These are phyloP conservation scores for Mycogone perniciosa DNA, from an alignment of 2,329 filamentous ascomycete species.

Conservation along the genomic window DNA sequence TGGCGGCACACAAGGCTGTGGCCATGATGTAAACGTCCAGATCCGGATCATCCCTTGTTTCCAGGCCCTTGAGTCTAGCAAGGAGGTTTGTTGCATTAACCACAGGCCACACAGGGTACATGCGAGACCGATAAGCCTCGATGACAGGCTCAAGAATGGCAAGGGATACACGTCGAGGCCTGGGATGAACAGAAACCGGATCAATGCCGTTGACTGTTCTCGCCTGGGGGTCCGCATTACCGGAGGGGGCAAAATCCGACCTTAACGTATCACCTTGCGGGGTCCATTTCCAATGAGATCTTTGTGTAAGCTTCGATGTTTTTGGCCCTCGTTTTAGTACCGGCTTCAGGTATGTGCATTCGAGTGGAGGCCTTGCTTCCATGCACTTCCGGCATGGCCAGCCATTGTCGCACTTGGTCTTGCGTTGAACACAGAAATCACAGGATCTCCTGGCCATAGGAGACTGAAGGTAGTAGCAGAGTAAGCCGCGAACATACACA, in stretches of 20 bases:
- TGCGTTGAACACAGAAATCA: constrained; percentile 12
- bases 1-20: constrained; percentile 7
- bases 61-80: not conserved
- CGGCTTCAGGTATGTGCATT: constrained; percentile 13
- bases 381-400: constrained; percentile 10
- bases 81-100: not conserved
- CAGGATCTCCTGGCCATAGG: constrained; percentile 11
- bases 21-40: constrained; percentile 4
- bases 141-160: constrained; percentile 3
- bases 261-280: not conserved
- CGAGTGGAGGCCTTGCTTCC: constrained; percentile 9
- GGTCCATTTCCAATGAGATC: constrained; percentile 8
- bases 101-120: constrained; percentile 11
- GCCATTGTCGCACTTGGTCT: constrained; percentile 12
- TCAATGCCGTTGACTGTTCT: not conserved
- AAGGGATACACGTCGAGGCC: not conserved
- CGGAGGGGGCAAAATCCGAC: not conserved
- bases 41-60: not conserved
- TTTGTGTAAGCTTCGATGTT: constrained; percentile 9
- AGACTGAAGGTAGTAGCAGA: not conserved
- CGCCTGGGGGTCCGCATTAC: not conserved
- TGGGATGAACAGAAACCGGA: not conserved
- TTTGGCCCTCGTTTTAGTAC: constrained; percentile 15
- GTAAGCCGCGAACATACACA: too few species aligned
- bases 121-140: constrained; percentile 5